Base-by-base conservation (phyloP, 192 early-diverging fungal genomes). In the Mortierella hygrophila region DNA sequence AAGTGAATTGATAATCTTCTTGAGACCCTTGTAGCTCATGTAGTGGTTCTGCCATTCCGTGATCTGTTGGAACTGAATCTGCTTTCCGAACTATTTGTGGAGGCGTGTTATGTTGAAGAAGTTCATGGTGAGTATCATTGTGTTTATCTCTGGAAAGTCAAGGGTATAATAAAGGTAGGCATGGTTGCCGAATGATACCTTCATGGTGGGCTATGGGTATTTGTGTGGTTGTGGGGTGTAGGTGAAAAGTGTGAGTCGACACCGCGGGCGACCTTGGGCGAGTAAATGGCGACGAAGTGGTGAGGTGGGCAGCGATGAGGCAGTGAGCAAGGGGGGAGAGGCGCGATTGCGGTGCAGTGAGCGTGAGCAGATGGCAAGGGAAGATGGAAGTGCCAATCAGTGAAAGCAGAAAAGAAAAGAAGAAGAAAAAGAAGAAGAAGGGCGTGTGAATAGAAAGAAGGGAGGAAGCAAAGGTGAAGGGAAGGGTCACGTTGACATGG, bases 11-110 rank as follows among this genome's bases (percentile, higher is more conserved):
- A 99, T 99, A 54, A 99, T 97, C 90, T 99, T 99, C 90, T 99
- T 99, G 55, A 99, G 94, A 18, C 92, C 97, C 89, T 99, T 99
- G 92, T 99, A 99, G 92, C 95, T 97, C 90, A 99, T 93, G 85
- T 98, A 99, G 82, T 99, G 96, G 69, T 91, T 93, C 57, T 95
- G 93, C 98, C 98, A 99, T 90, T 99, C 98, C 75, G 95, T 92
- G 79, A 95, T 92, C 85, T 95, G 95, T 83, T 97, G 96, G 72
- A 93, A 94, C 90, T 97, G 95, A 79, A 99, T 98, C 89, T 96
- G 96, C 90, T 99, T 99, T 90, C 98, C 98, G 88, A 99, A 99
- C 97, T 99, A 88, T 77, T 49, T 23, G 54, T 13, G 42, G 18
- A 16, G 47, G 20, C 21, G 68, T 69, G 54, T 3, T 76, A 73